phyloP scores from a whole-genome alignment of 305 asterid genomes.

The Fraxinus latifolia region DNA sequence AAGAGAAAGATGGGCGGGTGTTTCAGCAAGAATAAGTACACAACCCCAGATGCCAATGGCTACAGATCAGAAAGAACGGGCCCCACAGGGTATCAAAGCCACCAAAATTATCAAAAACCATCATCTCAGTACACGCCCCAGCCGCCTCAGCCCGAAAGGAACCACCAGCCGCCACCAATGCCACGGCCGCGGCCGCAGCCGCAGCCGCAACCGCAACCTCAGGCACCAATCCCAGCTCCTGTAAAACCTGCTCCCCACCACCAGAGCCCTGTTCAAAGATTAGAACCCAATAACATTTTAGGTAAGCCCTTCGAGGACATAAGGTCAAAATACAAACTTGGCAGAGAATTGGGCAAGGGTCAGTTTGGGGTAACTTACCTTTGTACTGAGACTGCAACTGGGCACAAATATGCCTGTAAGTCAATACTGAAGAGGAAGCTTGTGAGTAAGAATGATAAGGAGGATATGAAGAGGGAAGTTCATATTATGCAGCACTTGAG shows the following conservation, averaged over 20 bases:
- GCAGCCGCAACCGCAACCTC: conserved; percentile 28
- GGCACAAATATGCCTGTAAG: conserved; percentile 51
- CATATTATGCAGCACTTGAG: conserved; percentile 63
- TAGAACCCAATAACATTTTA: conserved; percentile 45
- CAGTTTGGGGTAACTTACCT: conserved; percentile 58
- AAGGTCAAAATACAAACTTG: conserved; percentile 41
- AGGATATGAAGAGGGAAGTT: conserved; percentile 63
- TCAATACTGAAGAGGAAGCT: conserved; percentile 62
- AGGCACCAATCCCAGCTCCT: conserved; percentile 31
- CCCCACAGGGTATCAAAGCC: conserved; percentile 23
- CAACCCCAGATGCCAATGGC: conserved; percentile 35
- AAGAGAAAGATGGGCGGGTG: conserved; percentile 61
- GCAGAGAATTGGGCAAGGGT: conserved; percentile 62
- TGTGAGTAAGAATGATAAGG: conserved; percentile 50
- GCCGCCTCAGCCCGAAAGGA: conserved; percentile 23
- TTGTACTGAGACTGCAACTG: conserved; percentile 47
- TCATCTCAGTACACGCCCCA: conserved; percentile 30
- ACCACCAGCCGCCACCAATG: conserved; percentile 20
- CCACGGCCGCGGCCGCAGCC: conserved; percentile 11
- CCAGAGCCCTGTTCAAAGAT: conserved; percentile 25
- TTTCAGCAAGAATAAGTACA: conserved; percentile 49
- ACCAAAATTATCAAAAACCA: conserved; percentile 42
- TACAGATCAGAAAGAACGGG: conserved; percentile 38
- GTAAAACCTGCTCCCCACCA: conserved; percentile 28
- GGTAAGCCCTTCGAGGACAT: conserved; percentile 57